A percentile compares a stretch with the other conserved stretches of the same genome.
These are phyloP conservation scores for Neoascochyta sp. DNA, from an alignment of 2,329 filamentous ascomycete genomes.

Conservation along the genomic window DNA sequence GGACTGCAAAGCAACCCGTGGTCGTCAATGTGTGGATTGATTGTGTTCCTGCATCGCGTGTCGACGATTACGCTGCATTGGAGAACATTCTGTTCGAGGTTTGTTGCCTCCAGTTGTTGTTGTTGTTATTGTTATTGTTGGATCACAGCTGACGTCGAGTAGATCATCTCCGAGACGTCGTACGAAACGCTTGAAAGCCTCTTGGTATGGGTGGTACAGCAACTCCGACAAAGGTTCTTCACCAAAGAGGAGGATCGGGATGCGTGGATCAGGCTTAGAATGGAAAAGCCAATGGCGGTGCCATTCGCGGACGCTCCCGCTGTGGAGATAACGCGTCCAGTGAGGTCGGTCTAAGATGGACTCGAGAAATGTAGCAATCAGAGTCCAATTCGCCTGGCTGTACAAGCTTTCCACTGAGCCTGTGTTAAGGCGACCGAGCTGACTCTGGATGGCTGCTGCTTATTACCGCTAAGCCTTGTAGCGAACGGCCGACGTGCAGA, in stretches of 20 bases:
- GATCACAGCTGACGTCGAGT: constrained; percentile 11
- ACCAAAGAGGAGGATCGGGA: constrained; percentile 27
- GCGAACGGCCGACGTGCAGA: too few relatives aligned
- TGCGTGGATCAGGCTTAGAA: constrained; percentile 56
- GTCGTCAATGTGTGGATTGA: constrained; percentile 62
- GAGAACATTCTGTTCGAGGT: constrained; percentile 63
- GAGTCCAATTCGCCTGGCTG: too few relatives aligned
- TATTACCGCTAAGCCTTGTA: too few relatives aligned
- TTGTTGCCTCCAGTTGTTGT: constrained; percentile 19
- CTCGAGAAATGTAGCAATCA: too few relatives aligned
- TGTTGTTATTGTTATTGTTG: too few relatives aligned
- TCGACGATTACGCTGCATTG: constrained; percentile 54
- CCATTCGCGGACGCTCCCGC: constrained; percentile 67
- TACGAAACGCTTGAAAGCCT: constrained; percentile 50
- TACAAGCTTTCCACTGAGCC: too few relatives aligned
- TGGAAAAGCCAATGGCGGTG: constrained; percentile 72
- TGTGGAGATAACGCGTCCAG: constrained; percentile 54
- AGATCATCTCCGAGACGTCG: constrained; percentile 43
- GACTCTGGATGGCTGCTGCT: too few relatives aligned
- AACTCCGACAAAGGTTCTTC: constrained; percentile 44
- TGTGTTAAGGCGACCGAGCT: too few relatives aligned
- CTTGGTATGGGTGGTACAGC: constrained; percentile 34
- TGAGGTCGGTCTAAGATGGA: constrained; percentile 7
- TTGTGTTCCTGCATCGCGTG: constrained; percentile 37
- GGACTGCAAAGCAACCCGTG: constrained; percentile 61